Percentiles rank a stretch among this genome's conserved stretches.
Conservation (phyloP, 768 basidiomycete genomes). For the Leccinum barrowsii region DNA sequence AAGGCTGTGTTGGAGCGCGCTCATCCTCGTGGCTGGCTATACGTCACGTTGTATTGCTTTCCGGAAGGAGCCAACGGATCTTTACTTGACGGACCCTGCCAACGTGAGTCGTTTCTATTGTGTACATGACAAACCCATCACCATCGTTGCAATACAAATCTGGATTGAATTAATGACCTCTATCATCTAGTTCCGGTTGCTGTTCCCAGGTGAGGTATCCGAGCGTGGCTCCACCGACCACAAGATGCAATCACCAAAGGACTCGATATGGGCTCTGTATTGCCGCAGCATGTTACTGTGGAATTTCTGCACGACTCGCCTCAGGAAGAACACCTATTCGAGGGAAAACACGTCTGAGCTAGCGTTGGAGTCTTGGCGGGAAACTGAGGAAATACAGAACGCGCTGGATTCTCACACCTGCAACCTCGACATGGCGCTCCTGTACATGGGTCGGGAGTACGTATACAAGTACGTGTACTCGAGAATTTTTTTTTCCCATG, state of each 20-base stretch:
- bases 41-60: conserved; percentile 68
- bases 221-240: conserved; percentile 45
- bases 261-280: conserved; percentile 79
- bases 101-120: conserved; percentile 46
- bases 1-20: conserved; percentile 73
- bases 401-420: conserved; percentile 65
- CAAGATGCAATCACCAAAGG: conserved; percentile 57
- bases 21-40: conserved; percentile 65
- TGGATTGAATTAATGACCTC: conserved; percentile 11
- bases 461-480: conserved; percentile 61
- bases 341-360: conserved; percentile 56
- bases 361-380: conserved; percentile 60
- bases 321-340: conserved; percentile 40
- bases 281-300: conserved; percentile 81
- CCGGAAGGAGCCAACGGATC: conserved; percentile 51
- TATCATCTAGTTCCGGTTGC: conserved; percentile 35
- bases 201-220: conserved; percentile 73
- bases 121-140: conserved; percentile 2
- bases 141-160: conserved; percentile 4
- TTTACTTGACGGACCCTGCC: conserved; percentile 59
- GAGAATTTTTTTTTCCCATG: conserved; percentile 10
- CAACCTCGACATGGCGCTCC: conserved; percentile 62
- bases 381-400: conserved; percentile 64
- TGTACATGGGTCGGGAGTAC: conserved; percentile 68
- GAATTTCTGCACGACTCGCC: conserved; percentile 59